Base-by-base conservation (phyloP, 148 eudicot genomes). In the Fagopyrum homotropicum region DNA sequence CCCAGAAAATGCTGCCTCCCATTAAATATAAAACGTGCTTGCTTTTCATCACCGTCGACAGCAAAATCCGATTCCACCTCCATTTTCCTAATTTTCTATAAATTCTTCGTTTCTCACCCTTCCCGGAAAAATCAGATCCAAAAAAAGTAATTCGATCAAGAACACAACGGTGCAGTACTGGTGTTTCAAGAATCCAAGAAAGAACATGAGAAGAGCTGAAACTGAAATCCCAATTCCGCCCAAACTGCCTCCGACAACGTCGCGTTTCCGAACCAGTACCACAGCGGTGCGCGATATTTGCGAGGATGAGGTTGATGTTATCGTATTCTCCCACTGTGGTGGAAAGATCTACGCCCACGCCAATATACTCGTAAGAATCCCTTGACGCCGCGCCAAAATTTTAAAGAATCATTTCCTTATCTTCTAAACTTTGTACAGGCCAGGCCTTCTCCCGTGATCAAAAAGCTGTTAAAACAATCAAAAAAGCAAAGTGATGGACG, bases 221-320 rank as follows among this genome's bases (percentile, higher is more conserved):
- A 35, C 35, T 40, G 46, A 16, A 5, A 12, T 64, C 7, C 70
- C 45, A 12, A 12, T n/a, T 22, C 45, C 70, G 7, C 70, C 66
- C 9, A 10, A 35, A 9, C 9, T 60, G 40, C 66, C 70, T 12
- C 70, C 45, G 70, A 35, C 70, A 14, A 64, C 46, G 46, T 12
- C 29, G 29, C 70, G 70, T 4, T 60, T 60, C 66, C 40, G 22
- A 11, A 26, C 29, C 40, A 26, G 73, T 51, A 73, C 77, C 45
- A 78, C 78, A 1, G 80, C 80, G 40, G 82, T 85, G 44, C 82
- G 78, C 73, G 85, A 81, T 69, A 60, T 80, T 45, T 93, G 88
- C 91, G 99, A 95, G 30, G 84, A 90, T 52, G 78, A 91, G 79
- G 92, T 96, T 35, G 97, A 95, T 80, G 96, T 95, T 48, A 75